phyloP scores from a whole-genome alignment of 192 early-diverging fungal species.

The Endogone sp. region DNA sequence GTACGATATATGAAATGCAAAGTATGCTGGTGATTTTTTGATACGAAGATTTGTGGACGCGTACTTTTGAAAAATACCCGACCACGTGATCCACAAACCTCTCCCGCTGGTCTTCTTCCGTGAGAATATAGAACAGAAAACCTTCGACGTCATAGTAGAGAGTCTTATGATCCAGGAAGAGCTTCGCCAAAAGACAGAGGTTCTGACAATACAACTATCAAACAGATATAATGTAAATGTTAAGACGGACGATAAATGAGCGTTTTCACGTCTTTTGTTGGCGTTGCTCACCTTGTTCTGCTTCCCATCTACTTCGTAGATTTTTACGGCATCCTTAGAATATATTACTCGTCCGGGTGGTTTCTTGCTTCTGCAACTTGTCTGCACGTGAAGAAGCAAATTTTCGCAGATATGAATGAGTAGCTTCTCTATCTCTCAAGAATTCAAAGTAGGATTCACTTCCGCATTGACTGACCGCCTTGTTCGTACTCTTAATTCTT shows the following conservation, averaged over 20 bases:
- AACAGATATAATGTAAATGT: not conserved
- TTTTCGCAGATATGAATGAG: too few relatives aligned
- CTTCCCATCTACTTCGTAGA: constrained; percentile 89
- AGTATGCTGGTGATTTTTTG: not conserved
- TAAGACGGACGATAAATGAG: not conserved
- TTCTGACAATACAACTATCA: constrained; percentile 90
- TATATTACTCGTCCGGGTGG: constrained; percentile 87
- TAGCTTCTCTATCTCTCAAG: too few relatives aligned
- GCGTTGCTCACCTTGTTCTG: constrained; percentile 60
- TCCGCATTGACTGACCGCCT: too few relatives aligned
- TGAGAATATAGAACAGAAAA: constrained; percentile 93
- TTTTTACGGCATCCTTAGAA: constrained; percentile 56
- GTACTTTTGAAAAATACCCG: constrained; percentile 95
- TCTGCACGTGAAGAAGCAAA: constrained; percentile 22
- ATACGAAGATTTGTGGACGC: not conserved
- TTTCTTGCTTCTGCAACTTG: constrained; percentile 49
- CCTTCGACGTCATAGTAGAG: constrained; percentile 91
- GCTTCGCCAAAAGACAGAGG: constrained; percentile 86
- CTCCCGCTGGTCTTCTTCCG: constrained; percentile 42
- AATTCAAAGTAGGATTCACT: too few relatives aligned
- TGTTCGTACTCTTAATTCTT: too few relatives aligned
- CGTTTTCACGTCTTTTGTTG: constrained; percentile 3
- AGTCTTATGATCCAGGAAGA: constrained; percentile 97
- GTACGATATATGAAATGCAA: not conserved
- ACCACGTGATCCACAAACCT: constrained; percentile 60